Conservation (phyloP, 768 basidiomycete species). For the Mycena leptocephala region DNA sequence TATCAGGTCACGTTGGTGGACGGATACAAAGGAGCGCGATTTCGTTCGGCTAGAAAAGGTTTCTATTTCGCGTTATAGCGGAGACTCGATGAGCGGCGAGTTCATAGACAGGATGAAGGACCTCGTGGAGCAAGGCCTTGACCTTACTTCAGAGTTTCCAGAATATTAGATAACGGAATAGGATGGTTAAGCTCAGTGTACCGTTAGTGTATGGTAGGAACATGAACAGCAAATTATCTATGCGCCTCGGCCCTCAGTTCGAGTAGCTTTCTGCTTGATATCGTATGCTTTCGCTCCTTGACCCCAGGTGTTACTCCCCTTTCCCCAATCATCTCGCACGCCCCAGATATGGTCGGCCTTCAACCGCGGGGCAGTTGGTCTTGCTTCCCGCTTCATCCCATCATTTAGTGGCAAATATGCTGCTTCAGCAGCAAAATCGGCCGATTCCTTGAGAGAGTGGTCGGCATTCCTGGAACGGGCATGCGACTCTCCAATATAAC, state of each 20-base stretch:
- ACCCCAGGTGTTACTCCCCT: slow-evolving; percentile 39
- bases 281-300: slow-evolving; percentile 37
- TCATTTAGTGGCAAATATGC: slow-evolving; percentile 17
- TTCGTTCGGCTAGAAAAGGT: not conserved
- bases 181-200: not conserved
- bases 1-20: slow-evolving; percentile 17
- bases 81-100: not conserved
- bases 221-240: too few species aligned
- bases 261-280: not conserved
- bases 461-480: not conserved
- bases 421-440: slow-evolving; percentile 45
- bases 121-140: not conserved
- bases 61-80: not conserved
- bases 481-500: not conserved
- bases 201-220: too few species aligned
- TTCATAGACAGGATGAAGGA: not conserved
- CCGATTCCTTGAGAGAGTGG: not conserved
- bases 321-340: slow-evolving; percentile 57
- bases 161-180: not conserved
- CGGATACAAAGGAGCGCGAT: not conserved
- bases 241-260: not conserved
- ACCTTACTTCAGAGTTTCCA: not conserved
- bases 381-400: not conserved
- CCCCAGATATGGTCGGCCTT: slow-evolving; percentile 57
- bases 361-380: slow-evolving; percentile 52